Evolutionary conservation across 805 yeast genomes (phyloP), one percentile per base, ranked within the genome.

Genomic region (Metschnikowia rubicola): DNA sequence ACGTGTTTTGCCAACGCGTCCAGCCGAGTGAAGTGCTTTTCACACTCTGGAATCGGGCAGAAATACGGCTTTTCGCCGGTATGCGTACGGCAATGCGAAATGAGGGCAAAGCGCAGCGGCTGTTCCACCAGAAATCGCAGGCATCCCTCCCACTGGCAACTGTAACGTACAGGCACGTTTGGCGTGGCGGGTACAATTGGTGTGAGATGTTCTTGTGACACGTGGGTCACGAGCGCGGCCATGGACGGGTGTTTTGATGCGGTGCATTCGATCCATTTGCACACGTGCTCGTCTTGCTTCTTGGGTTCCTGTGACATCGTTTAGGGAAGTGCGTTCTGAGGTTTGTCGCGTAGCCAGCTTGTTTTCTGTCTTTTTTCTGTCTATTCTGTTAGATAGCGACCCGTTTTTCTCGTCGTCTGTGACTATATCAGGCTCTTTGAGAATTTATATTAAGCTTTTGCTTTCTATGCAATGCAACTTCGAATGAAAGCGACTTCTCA

Each of bases 11-110:
- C 75, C 50, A 86, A 70, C 1, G 84, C 86, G 51, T 81, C 86
- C 0, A 82, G 70, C 44, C 85, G 62, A 0, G 80, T 74, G 57
- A 83, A 84, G 38, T 74, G 74, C 51, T 78, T 73, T 42, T 74
- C 76, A 62, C 92, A 86, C 53, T 83, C 87, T 2, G 87, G 87
- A 11, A 83, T 67, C 1, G 78, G 72, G 61, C 92, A 86, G 55
- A 71, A 77, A 49, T 56, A 58, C 32, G 88, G 88, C 55, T 75
- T 75, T 55, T 84, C 86, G 1, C 85, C 83, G 0, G 86, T 79
- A 60, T 86, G 92, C 1, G 79, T 71, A 46, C 88, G 62, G 53
- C 83, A 68, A 58, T 85, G 92, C 0, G 85, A 71, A 0, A 81
- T 69, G 30, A 86, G 68, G 1, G 85, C 83, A 62, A 78, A 77